phyloP scores from a whole-genome alignment of 495 filamentous ascomycete species.

The Penicilliopsis zonata region DNA sequence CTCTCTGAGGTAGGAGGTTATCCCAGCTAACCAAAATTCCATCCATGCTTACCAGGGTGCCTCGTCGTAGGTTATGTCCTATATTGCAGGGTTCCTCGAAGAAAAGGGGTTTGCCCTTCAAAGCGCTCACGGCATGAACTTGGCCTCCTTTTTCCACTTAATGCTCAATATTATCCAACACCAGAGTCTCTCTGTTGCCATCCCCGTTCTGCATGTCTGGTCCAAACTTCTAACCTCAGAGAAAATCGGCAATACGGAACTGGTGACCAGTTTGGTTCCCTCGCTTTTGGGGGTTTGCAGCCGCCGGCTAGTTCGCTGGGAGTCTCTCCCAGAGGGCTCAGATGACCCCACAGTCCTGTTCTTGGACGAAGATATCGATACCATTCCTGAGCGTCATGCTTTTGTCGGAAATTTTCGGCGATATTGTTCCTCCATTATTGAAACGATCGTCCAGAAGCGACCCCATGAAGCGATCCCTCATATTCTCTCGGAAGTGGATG shows the following conservation, averaged over 20 bases:
- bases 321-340: slow-evolving; percentile 67
- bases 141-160: slow-evolving; percentile 68
- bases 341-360: slow-evolving; percentile 70
- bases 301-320: slow-evolving; percentile 67
- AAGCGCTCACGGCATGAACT: slow-evolving; percentile 40
- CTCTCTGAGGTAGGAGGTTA: slow-evolving; percentile 64
- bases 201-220: slow-evolving; percentile 85
- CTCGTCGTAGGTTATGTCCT: slow-evolving; percentile 57
- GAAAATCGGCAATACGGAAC: slow-evolving; percentile 48
- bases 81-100: slow-evolving; percentile 71
- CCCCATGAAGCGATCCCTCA: slow-evolving; percentile 77
- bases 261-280: slow-evolving; percentile 57
- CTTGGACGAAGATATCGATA: slow-evolving; percentile 86
- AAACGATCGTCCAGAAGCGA: slow-evolving; percentile 65
- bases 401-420: slow-evolving; percentile 96
- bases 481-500: slow-evolving; percentile 67
- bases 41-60: slow-evolving; percentile 3
- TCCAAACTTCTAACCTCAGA: slow-evolving; percentile 62
- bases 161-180: slow-evolving; percentile 69
- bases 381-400: slow-evolving; percentile 83
- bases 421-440: slow-evolving; percentile 76
- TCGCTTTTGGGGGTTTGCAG: slow-evolving; percentile 71
- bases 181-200: slow-evolving; percentile 82
- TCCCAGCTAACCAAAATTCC: neutral
- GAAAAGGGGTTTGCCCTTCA: slow-evolving; percentile 53